phyloP scores from a whole-genome alignment of 1,139 yeast genomes.

The Pichia sp. region DNA sequence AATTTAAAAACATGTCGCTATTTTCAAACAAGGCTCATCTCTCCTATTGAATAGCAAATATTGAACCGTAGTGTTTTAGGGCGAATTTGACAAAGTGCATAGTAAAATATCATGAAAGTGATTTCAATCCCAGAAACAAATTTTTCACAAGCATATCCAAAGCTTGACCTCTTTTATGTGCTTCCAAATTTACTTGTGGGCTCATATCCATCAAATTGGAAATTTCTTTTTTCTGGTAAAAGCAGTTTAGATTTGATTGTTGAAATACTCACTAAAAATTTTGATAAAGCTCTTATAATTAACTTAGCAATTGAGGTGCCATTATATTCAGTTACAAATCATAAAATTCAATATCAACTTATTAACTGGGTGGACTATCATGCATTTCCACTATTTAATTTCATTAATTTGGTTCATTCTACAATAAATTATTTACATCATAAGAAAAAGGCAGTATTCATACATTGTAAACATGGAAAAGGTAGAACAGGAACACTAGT shows the following conservation, averaged over 20 bases:
- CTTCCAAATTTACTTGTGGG: slow-evolving; percentile 11
- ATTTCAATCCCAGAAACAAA: not conserved
- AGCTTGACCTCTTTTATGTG: slow-evolving; percentile 6
- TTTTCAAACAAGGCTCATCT: too few species aligned
- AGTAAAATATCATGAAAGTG: not conserved
- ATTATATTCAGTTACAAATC: not conserved
- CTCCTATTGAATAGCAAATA: too few species aligned
- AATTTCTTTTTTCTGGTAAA: not conserved
- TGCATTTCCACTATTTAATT: slow-evolving; percentile 56
- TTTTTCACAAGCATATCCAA: not conserved
- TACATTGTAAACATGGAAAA: slow-evolving; percentile 90
- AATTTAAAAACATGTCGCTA: too few species aligned
- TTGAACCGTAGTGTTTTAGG: too few species aligned
- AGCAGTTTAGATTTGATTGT: not conserved
- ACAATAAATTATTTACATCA: slow-evolving; percentile 35
- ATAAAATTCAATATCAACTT: not conserved
- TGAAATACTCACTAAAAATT: not conserved
- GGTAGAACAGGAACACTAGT: slow-evolving; percentile 82
- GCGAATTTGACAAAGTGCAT: too few species aligned
- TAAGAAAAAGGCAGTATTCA: slow-evolving; percentile 48
- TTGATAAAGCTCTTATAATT: not conserved
- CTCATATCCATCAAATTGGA: slow-evolving; percentile 7
- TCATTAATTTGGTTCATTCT: slow-evolving; percentile 40
- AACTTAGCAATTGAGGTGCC: slow-evolving; percentile 7
- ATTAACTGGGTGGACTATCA: slow-evolving; percentile 52